A percentile compares a stretch with the other conserved stretches of the same genome.
phyloP scores from a whole-genome alignment of 305 asterid species.

The Fraxinus sp. region DNA sequence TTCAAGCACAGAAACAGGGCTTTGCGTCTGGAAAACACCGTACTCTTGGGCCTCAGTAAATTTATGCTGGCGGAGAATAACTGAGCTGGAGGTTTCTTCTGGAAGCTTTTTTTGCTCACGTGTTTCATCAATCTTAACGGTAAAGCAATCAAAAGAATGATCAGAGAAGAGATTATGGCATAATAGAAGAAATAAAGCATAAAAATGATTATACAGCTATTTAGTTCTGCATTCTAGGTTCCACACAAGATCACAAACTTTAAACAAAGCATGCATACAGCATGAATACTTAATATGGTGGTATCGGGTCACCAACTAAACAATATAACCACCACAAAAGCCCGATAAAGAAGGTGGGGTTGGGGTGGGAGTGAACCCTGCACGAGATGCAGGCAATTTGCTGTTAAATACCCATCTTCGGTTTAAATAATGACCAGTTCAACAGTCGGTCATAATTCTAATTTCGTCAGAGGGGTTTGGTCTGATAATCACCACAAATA shows the following conservation, averaged over 20 bases:
- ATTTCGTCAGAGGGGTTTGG: not conserved
- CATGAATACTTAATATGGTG: not conserved
- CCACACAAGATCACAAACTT: not conserved
- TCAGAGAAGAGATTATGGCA: constrained; percentile 12
- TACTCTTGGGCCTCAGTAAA: constrained; percentile 32
- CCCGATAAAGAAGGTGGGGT: not conserved
- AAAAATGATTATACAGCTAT: not conserved
- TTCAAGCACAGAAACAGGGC: constrained; percentile 70
- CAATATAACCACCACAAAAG: not conserved
- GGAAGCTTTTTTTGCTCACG: constrained; percentile 26
- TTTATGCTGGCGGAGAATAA: constrained; percentile 25
- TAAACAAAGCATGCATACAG: not conserved
- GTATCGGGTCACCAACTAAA: not conserved
- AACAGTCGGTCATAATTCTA: not conserved
- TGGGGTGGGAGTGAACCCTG: not conserved
- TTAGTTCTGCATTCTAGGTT: not conserved
- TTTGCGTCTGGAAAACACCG: constrained; percentile 42
- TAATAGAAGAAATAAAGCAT: not conserved
- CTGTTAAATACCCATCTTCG: not conserved
- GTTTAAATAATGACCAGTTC: not conserved
- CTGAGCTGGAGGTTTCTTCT: constrained; percentile 24
- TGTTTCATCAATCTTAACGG: constrained; percentile 30
- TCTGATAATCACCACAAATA: not conserved
- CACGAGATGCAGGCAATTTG: not conserved
- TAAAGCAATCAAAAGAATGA: constrained; percentile 12